phyloP scores from a whole-genome alignment of 169 alveolate species.

The Theileria orientalis region DNA sequence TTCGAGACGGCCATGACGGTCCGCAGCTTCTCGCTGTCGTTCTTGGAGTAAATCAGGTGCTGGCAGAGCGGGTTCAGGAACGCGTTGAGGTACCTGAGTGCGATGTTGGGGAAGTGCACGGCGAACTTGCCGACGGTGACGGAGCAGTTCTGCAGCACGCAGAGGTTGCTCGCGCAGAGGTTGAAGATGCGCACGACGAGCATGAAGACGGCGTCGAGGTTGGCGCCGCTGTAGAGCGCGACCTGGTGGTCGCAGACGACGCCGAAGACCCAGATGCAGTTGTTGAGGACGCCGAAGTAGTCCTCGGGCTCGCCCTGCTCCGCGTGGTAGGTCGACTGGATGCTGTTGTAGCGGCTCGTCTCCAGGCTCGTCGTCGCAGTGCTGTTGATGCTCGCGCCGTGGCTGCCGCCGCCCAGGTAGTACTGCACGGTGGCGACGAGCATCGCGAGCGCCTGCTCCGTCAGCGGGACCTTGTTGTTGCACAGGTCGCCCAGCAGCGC shows the following conservation, averaged over 20 bases:
- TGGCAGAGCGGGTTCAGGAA: conserved; percentile 4
- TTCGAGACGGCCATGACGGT: not conserved
- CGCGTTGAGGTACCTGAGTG: not conserved
- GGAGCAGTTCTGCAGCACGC: conserved; percentile 38
- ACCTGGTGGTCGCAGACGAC: conserved; percentile 2
- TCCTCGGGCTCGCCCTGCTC: not conserved
- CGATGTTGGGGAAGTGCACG: not conserved
- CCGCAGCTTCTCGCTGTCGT: conserved; percentile 7
- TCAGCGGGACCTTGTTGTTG: not conserved
- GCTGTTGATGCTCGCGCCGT: not conserved
- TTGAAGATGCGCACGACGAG: conserved; percentile 5
- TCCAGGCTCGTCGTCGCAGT: not conserved
- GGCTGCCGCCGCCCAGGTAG: not conserved
- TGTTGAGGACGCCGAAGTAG: not conserved
- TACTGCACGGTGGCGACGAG: not conserved
- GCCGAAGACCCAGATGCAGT: conserved; percentile 22
- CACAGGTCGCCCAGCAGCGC: conserved; percentile 57
- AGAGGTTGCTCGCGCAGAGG: conserved; percentile 5
- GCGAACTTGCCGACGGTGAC: conserved; percentile 42
- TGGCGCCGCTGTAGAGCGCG: not conserved
- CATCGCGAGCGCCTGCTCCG: not conserved
- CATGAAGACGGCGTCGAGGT: not conserved
- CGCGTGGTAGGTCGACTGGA: not conserved
- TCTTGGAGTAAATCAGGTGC: not conserved
- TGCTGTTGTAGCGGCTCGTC: not conserved